Evolutionary conservation across 768 basidiomycete species (phyloP).

Genomic region (Cystofilobasidium capitatum): DNA sequence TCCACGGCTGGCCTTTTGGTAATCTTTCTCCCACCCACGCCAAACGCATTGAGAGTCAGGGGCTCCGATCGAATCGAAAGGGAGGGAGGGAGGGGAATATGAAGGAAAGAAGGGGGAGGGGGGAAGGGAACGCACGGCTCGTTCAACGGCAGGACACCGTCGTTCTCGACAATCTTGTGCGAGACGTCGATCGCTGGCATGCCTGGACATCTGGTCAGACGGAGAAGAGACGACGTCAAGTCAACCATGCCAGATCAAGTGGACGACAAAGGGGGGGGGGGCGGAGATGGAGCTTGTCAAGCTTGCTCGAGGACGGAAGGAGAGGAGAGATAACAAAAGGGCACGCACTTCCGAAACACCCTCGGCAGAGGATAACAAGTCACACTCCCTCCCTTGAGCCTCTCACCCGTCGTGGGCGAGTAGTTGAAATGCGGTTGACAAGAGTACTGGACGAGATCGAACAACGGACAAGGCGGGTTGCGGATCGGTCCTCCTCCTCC

Average conservation of each 20-base stretch:
- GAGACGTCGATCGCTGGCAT: constrained; percentile 23
- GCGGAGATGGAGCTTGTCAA: background rate
- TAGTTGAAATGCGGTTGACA: constrained; percentile 23
- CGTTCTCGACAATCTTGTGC: constrained; percentile 7
- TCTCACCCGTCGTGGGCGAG: constrained; percentile 9
- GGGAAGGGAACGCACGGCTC: constrained; percentile 11
- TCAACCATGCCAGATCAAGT: background rate
- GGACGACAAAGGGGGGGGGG: background rate
- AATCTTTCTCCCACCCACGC: background rate
- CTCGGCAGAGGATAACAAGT: constrained; percentile 22
- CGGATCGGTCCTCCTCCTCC: background rate
- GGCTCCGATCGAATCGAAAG: background rate
- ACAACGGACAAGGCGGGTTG: constrained; percentile 20
- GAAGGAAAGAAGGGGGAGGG: background rate
- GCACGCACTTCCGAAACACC: constrained; percentile 23
- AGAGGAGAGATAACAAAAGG: background rate
- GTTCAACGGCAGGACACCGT: constrained; percentile 18
- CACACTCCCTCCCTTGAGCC: constrained; percentile 12
- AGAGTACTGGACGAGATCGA: constrained; percentile 18
- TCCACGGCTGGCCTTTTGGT: constrained; percentile 6
- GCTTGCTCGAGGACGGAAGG: background rate
- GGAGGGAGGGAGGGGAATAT: background rate
- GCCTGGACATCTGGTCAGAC: constrained; percentile 5
- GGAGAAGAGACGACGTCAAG: background rate
- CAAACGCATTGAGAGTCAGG: background rate